Evolutionary conservation across 768 basidiomycete genomes (phyloP).

Genomic region (Melanogaster broomeanus): DNA sequence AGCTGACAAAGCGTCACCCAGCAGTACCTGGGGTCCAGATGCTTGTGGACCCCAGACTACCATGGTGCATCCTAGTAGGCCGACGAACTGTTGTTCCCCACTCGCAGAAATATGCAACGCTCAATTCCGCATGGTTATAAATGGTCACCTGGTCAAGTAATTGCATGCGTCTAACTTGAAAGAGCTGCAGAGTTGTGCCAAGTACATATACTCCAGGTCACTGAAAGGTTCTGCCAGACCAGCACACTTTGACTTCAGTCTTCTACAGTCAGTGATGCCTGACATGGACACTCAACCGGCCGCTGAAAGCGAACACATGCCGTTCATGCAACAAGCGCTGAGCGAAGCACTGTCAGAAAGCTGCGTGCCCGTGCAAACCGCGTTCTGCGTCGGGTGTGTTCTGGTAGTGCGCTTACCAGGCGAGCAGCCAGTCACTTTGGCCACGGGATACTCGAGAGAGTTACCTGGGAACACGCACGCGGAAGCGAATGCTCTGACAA

Average conservation of each 20-base stretch:
- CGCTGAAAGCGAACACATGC: conserved; percentile 30
- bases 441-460: conserved; percentile 89
- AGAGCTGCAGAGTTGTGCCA: neutral
- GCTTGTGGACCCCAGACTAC: too few relatives aligned
- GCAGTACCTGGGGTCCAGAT: too few relatives aligned
- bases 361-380: conserved; percentile 68
- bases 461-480: conserved; percentile 95
- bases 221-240: too few relatives aligned
- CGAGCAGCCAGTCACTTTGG: conserved; percentile 52
- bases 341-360: conserved; percentile 58
- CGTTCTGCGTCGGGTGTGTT: conserved; percentile 92
- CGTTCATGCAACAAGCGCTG: conserved; percentile 65
- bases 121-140: neutral
- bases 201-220: neutral
- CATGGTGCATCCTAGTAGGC: too few relatives aligned
- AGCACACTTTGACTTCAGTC: neutral
- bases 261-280: neutral
- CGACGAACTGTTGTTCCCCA: too few relatives aligned
- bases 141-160: neutral
- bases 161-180: neutral
- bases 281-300: neutral
- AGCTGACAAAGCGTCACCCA: neutral
- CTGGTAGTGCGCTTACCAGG: conserved; percentile 53
- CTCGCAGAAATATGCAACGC: too few relatives aligned
- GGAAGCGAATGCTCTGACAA: conserved; percentile 89